Evolutionary conservation across 129 eudicot species (phyloP).

Genomic region (Tanacetum coccineum): DNA sequence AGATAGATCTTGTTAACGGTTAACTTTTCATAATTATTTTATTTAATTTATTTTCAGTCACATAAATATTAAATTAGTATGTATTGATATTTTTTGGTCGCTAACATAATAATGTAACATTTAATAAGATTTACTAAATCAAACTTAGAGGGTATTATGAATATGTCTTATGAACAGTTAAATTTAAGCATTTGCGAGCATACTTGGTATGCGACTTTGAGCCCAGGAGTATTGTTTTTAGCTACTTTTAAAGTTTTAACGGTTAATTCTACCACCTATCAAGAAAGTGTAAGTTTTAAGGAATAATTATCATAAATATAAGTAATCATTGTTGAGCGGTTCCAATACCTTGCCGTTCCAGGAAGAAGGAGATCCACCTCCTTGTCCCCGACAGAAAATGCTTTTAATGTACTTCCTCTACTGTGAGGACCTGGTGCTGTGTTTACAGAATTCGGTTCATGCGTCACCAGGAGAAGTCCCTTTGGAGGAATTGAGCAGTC

Average conservation of each 20-base stretch:
- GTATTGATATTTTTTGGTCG: too few species aligned
- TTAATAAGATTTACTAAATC: too few species aligned
- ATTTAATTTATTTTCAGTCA: too few species aligned
- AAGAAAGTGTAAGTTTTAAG: background rate
- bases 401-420: conserved; percentile 63
- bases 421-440: conserved; percentile 69
- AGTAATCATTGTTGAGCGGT: background rate
- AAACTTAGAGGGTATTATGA: too few species aligned
- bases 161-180: too few species aligned
- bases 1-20: too few species aligned
- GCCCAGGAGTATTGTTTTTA: too few species aligned
- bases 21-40: too few species aligned
- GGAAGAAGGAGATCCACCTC: conserved; percentile 85
- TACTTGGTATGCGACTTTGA: too few species aligned
- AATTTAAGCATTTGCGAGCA: too few species aligned
- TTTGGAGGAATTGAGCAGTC: conserved; percentile 55
- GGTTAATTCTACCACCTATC: background rate
- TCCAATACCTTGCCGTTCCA: conserved; percentile 72
- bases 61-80: too few species aligned
- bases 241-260: background rate
- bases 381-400: conserved; percentile 61
- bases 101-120: too few species aligned
- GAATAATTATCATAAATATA: background rate
- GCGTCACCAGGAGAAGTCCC: conserved; percentile 75
- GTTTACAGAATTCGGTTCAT: conserved; percentile 67